Evolutionary conservation across 2,329 filamentous ascomycete genomes (phyloP).

Genomic region (Trichoderma afroharzianum): DNA sequence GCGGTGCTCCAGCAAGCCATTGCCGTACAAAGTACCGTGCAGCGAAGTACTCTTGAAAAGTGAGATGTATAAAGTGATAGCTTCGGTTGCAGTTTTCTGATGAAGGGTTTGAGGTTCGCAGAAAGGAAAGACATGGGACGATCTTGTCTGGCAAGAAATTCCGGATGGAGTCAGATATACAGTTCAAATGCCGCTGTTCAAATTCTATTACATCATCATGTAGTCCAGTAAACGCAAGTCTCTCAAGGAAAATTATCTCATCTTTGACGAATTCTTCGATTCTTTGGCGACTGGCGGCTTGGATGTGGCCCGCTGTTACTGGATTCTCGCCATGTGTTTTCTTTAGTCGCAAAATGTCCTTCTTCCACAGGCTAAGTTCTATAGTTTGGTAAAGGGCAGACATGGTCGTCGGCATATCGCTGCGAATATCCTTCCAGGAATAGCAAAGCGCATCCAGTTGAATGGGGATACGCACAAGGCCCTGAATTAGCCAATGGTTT

Average conservation of each 20-base stretch:
- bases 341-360: not conserved
- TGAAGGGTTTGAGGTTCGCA: not conserved
- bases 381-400: not conserved
- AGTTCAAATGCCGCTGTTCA: not conserved
- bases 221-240: not conserved
- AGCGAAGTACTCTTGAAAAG: conserved; percentile 42
- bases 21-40: not conserved
- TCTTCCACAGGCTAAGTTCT: not conserved
- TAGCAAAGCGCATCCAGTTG: conserved; percentile 43
- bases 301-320: not conserved
- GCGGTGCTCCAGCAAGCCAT: not conserved
- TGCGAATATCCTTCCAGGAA: conserved; percentile 30
- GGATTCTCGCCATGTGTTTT: not conserved
- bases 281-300: not conserved
- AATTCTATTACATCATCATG: not conserved
- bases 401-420: not conserved
- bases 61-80: conserved; percentile 42
- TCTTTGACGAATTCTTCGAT: not conserved
- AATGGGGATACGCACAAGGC: conserved; percentile 41
- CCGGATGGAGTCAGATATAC: not conserved
- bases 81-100: conserved; percentile 19
- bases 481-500: conserved; percentile 30
- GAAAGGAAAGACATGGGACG: not conserved
- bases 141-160: not conserved
- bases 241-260: not conserved